These are phyloP conservation scores for Marsdenia floribunda DNA, from an alignment of 257 asterid species.

Conservation along the genomic window DNA sequence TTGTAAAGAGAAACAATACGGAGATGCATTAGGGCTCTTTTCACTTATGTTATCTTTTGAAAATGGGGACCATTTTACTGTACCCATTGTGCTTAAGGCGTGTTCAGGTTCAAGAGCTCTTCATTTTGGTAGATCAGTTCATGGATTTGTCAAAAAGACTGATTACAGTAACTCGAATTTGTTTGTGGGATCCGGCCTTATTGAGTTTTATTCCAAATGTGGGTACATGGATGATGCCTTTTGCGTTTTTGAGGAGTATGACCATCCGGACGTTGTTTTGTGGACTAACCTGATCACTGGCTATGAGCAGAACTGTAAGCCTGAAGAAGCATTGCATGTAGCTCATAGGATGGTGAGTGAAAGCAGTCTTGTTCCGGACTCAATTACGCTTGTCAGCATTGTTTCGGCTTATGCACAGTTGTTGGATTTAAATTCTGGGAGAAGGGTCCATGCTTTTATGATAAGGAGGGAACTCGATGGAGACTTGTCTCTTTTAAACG, in stretches of 20 bases:
- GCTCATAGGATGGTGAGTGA: slow-evolving; percentile 34
- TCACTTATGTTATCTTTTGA: slow-evolving; percentile 26
- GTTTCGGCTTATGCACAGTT: slow-evolving; percentile 65
- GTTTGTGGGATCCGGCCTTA: slow-evolving; percentile 62
- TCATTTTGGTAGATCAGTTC: slow-evolving; percentile 45
- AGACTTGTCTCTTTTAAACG: slow-evolving; percentile 41
- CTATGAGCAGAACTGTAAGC: slow-evolving; percentile 48
- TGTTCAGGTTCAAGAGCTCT: slow-evolving; percentile 43
- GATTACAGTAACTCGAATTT: slow-evolving; percentile 27
- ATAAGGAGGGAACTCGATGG: slow-evolving; percentile 35
- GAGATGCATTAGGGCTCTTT: slow-evolving; percentile 38
- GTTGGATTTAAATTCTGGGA: slow-evolving; percentile 44
- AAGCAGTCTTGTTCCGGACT: slow-evolving; percentile 32
- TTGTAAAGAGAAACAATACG: slow-evolving; percentile 34
- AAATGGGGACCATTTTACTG: slow-evolving; percentile 42
- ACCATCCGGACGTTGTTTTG: slow-evolving; percentile 56
- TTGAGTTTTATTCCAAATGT: slow-evolving; percentile 62
- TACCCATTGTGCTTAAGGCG: slow-evolving; percentile 52
- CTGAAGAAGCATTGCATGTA: slow-evolving; percentile 37
- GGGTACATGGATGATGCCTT: slow-evolving; percentile 52
- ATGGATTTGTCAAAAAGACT: slow-evolving; percentile 51
- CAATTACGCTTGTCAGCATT: slow-evolving; percentile 44
- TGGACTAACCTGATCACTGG: slow-evolving; percentile 64
- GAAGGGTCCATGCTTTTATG: slow-evolving; percentile 54
- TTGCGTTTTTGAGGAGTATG: slow-evolving; percentile 53